Evolutionary conservation across 495 filamentous ascomycete genomes (phyloP), one percentile per base, ranked within the genome.

Genomic region (Annulohypoxylon maeteangense): DNA sequence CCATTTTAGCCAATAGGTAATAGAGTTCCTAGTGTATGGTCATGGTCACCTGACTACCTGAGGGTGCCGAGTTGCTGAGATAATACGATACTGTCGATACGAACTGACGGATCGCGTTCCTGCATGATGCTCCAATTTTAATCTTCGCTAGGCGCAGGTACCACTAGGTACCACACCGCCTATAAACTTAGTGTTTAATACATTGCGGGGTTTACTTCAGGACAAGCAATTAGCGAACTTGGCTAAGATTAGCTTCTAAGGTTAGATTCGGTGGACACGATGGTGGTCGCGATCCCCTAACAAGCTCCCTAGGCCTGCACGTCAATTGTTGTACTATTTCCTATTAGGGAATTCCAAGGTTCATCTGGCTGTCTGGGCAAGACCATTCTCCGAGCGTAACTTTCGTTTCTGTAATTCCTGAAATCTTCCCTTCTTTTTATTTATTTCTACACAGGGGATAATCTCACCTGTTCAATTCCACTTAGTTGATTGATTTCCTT

Each of bases 91-190:
- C n/a, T n/a, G n/a, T n/a, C n/a, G n/a, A n/a, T n/a, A n/a, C n/a
- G n/a, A n/a, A 7, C 11, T 16, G 10, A 16, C 25, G 16, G 32
- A 60, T 64, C 61, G 67, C 12, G 67, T 65, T 61, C 61, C 55
- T 70, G 61, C 55, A 70, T 65, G 47, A 27, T 12, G 22, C 8
- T 12, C 11, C 22, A 27, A 7, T 23, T 32, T 32, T 61, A 61
- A 56, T 61, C 47, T 70, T 65, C 36, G 42, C 16, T 44, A 62
- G 48, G 58, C 20, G 59, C 67, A 69, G 67, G 67, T 70, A 70
- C 67, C 48, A n/a, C 20, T 47, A 69, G 67, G 67, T 70, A 70
- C 67, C 48, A 20, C 20, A 47, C 48, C 42, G 22, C 67, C 47
- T 42, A 22, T 23, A 56, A 3, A 1, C 16, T 40, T 14, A 34